phyloP scores from a whole-genome alignment of 805 yeast genomes.

The Ogataea henricii region DNA sequence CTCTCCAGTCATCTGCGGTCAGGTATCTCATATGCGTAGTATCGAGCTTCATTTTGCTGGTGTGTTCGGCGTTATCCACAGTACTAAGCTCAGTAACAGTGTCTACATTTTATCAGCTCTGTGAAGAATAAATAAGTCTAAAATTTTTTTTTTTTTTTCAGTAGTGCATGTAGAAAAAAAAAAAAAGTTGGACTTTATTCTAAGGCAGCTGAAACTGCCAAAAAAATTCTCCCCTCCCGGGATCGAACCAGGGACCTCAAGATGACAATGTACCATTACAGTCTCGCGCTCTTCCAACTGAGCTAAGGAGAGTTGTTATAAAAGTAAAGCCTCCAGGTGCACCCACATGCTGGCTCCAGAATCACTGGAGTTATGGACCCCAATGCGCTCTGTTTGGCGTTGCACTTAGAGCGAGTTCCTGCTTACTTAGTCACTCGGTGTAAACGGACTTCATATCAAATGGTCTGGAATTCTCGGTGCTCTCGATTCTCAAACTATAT shows the following conservation, averaged over 20 bases:
- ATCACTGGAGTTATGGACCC: too few species aligned
- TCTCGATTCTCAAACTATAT: too few species aligned
- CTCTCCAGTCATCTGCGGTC: conserved; percentile 87
- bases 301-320: conserved; percentile 25
- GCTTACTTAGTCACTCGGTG: too few species aligned
- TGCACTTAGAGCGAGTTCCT: too few species aligned
- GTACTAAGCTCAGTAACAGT: neutral
- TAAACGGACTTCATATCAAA: too few species aligned
- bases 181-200: neutral
- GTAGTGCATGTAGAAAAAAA: neutral
- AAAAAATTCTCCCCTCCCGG: conserved; percentile 32
- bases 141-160: conserved; percentile 3
- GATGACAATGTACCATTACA: conserved; percentile 30
- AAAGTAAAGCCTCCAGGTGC: too few species aligned
- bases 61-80: too few species aligned
- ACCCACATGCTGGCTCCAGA: too few species aligned
- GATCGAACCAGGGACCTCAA: conserved; percentile 38
- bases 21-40: conserved; percentile 92
- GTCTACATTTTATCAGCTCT: too few species aligned
- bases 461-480: too few species aligned
- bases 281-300: conserved; percentile 34
- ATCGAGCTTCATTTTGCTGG: conserved; percentile 76
- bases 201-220: conserved; percentile 1
- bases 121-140: neutral
- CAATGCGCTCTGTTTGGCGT: too few species aligned